Conservation (phyloP, 345 rosid genomes). For the Nasturtium officinale region DNA sequence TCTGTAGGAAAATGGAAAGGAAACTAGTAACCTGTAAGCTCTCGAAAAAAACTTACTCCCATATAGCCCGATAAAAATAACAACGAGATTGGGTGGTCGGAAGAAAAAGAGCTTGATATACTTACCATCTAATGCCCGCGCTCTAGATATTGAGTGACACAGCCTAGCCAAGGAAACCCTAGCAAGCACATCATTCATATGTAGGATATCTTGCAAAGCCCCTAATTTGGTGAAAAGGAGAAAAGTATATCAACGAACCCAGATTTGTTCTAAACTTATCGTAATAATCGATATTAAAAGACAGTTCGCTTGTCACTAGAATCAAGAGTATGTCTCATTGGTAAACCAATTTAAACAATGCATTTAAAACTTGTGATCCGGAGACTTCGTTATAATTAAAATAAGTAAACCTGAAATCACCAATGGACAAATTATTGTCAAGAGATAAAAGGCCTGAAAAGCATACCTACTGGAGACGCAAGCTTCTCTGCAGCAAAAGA, state of each 20-base stretch:
- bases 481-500: slow-evolving; percentile 77
- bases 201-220: slow-evolving; percentile 98
- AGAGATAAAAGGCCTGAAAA: slow-evolving; percentile 34
- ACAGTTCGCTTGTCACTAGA: slow-evolving; percentile 9
- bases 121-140: slow-evolving; percentile 95
- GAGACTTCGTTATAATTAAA: slow-evolving; percentile 16
- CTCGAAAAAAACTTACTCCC: neutral
- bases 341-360: slow-evolving; percentile 13
- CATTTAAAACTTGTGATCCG: slow-evolving; percentile 11
- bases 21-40: slow-evolving; percentile 30
- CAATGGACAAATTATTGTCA: neutral
- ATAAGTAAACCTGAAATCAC: slow-evolving; percentile 28
- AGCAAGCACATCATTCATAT: slow-evolving; percentile 98
- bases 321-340: slow-evolving; percentile 9
- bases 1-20: slow-evolving; percentile 53
- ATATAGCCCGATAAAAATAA: slow-evolving; percentile 14
- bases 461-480: slow-evolving; percentile 79
- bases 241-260: slow-evolving; percentile 30
- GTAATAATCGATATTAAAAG: slow-evolving; percentile 18
- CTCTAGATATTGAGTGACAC: slow-evolving; percentile 85
- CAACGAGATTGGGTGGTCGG: slow-evolving; percentile 10
- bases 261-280: slow-evolving; percentile 3
- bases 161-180: slow-evolving; percentile 94
- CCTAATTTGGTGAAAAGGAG: slow-evolving; percentile 57
- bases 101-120: slow-evolving; percentile 29